Percentiles rank a stretch among this genome's conserved stretches.
phyloP scores from a whole-genome alignment of 345 rosid species.

The Hibiscus tridactylites region DNA sequence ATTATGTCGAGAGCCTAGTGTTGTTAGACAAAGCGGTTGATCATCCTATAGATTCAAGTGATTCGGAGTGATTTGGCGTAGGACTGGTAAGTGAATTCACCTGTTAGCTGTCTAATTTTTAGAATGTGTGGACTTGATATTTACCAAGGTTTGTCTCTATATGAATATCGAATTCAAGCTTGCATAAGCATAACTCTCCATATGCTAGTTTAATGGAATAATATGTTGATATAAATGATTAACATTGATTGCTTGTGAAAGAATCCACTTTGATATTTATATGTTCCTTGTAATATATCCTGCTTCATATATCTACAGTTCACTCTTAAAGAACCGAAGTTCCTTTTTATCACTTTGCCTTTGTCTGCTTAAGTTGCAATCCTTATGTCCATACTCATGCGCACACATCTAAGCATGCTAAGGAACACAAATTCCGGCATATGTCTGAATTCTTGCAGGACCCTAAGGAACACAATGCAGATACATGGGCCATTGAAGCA shows the following conservation, averaged over 20 bases:
- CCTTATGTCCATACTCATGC: not conserved
- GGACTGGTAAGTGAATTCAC: not conserved
- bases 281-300: not conserved
- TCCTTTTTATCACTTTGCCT: not conserved
- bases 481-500: not conserved
- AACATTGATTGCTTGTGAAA: not conserved
- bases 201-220: not conserved
- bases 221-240: too few species aligned
- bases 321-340: not conserved
- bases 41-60: not conserved
- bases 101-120: not conserved
- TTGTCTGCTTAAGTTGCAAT: not conserved
- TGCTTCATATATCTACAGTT: too few species aligned
- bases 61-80: not conserved
- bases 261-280: too few species aligned
- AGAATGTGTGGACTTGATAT: not conserved
- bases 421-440: not conserved
- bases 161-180: not conserved
- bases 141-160: not conserved
- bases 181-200: not conserved
- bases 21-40: not conserved
- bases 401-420: not conserved
- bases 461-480: not conserved
- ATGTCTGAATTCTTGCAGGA: not conserved
- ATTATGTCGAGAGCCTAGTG: not conserved